Base-by-base conservation (phyloP, 2,329 filamentous ascomycete species). In the Cercospora canescens region DNA sequence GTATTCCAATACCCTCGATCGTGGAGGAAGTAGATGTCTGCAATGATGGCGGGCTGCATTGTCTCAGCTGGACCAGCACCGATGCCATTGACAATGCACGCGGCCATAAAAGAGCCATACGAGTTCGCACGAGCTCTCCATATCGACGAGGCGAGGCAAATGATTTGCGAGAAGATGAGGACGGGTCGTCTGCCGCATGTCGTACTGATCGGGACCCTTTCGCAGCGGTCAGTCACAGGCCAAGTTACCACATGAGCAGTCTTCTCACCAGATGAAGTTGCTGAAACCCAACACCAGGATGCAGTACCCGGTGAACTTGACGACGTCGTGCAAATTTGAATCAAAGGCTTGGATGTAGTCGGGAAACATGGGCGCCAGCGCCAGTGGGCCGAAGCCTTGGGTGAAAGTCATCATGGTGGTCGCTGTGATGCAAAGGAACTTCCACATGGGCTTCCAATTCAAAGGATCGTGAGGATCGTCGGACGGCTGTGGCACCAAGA, bases 51-150 rank as follows among this genome's bases (percentile, higher is more conserved):
- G 0, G 87, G 87, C 77, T 87, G 86, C 2, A 86, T 82, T 0
- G 86, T 89, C 78, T 90, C 87, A 2, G 85, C 84, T 6, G 88
- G 87, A 0, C 87, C 88, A 57, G 87, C 86, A 6, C 85, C 87
- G 52, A 89, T 81, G 0, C 88, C 88, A 72, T 89, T 89, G 6
- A 90, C 79, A 80, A 88, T 58, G 84, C 87, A 77, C 16, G 76
- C 76, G 18, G 86, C 88, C 86, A 90, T 88, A 73, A 89, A 90
- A 57, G 84, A 86, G 59, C 79, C 78, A 72, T 90, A 90, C 0
- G 81, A 82, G 16, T 79, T 83, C 6, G 88, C 87, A 57, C 78
- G 79, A 0, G 87, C 88, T 67, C 87, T 82, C 87, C 85, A 88
- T 66, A 88, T 85, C 26, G 81, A 82, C 16, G 83, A 83, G 3